Evolutionary conservation across 192 early-diverging fungal genomes (phyloP).

Genomic region (Oehlia diaphana): DNA sequence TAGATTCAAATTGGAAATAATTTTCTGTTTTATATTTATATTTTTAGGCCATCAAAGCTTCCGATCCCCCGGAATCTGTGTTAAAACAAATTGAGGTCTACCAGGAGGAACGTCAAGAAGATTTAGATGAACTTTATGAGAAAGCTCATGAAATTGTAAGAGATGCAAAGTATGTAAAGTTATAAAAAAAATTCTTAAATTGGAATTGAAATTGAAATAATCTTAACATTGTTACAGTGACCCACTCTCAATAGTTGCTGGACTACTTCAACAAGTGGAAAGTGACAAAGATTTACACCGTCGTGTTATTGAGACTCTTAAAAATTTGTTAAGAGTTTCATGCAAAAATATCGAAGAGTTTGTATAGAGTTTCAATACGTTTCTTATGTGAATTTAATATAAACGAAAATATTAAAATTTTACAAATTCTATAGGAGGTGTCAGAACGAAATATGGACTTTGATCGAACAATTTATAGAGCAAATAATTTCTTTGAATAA

Average conservation of each 20-base stretch:
- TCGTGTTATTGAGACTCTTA: slow-evolving; percentile 35
- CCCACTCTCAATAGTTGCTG: slow-evolving; percentile 16
- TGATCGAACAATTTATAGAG: slow-evolving; percentile 48
- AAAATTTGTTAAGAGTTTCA: slow-evolving; percentile 33
- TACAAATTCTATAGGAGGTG: slow-evolving; percentile 31
- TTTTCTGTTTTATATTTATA: background rate
- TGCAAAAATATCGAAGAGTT: background rate
- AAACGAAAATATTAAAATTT: background rate
- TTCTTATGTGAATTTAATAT: background rate
- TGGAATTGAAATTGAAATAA: too few species aligned
- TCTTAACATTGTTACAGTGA: background rate
- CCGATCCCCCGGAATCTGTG: slow-evolving; percentile 44
- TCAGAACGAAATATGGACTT: slow-evolving; percentile 52
- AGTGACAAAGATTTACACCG: slow-evolving; percentile 37
- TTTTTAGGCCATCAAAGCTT: slow-evolving; percentile 9
- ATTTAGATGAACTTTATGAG: slow-evolving; percentile 45
- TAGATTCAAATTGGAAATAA: background rate
- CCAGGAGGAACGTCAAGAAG: slow-evolving; percentile 41
- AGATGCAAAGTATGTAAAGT: slow-evolving; percentile 27
- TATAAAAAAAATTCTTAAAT: background rate
- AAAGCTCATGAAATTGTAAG: slow-evolving; percentile 34
- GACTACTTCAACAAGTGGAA: slow-evolving; percentile 29
- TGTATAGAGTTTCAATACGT: background rate
- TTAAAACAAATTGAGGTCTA: slow-evolving; percentile 46
- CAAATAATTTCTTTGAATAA: slow-evolving; percentile 36